phyloP scores from a whole-genome alignment of 768 basidiomycete species.

The Leccinum uliginosum region DNA sequence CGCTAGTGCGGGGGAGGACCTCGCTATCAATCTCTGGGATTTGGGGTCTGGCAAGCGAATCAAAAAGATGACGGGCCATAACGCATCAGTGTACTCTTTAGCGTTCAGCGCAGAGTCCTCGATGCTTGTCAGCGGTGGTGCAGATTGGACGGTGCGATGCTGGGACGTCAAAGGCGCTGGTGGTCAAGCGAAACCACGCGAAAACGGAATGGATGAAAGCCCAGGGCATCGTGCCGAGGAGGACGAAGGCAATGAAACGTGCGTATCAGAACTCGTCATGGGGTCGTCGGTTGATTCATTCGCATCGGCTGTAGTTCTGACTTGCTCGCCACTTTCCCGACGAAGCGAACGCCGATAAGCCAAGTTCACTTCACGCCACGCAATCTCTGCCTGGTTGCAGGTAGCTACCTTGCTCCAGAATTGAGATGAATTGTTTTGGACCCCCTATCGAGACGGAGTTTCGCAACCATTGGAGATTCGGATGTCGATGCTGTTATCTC shows the following conservation, averaged over 20 bases:
- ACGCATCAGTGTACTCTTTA: slow-evolving; percentile 82
- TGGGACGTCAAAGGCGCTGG: slow-evolving; percentile 92
- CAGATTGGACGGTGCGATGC: slow-evolving; percentile 96
- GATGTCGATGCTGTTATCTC: not conserved
- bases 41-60: slow-evolving; percentile 90
- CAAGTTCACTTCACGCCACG: slow-evolving; percentile 93
- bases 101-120: slow-evolving; percentile 91
- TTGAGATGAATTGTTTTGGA: slow-evolving; percentile 32
- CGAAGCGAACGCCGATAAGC: slow-evolving; percentile 90
- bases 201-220: slow-evolving; percentile 45
- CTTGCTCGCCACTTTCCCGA: slow-evolving; percentile 86
- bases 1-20: slow-evolving; percentile 89
- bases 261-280: slow-evolving; percentile 27
- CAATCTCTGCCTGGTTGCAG: slow-evolving; percentile 88
- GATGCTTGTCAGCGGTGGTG: slow-evolving; percentile 83
- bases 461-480: not conserved
- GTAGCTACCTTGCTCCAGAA: slow-evolving; percentile 63
- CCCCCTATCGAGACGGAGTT: not conserved
- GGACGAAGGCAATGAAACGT: slow-evolving; percentile 70
- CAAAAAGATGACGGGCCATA: slow-evolving; percentile 96
- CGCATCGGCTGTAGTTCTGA: slow-evolving; percentile 54
- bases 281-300: not conserved
- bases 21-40: slow-evolving; percentile 95
- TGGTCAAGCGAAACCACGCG: slow-evolving; percentile 55
- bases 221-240: slow-evolving; percentile 34